Evolutionary conservation across 805 yeast genomes (phyloP), one percentile per base, ranked within the genome.

Genomic region (Cyberlindnera lachancei): DNA sequence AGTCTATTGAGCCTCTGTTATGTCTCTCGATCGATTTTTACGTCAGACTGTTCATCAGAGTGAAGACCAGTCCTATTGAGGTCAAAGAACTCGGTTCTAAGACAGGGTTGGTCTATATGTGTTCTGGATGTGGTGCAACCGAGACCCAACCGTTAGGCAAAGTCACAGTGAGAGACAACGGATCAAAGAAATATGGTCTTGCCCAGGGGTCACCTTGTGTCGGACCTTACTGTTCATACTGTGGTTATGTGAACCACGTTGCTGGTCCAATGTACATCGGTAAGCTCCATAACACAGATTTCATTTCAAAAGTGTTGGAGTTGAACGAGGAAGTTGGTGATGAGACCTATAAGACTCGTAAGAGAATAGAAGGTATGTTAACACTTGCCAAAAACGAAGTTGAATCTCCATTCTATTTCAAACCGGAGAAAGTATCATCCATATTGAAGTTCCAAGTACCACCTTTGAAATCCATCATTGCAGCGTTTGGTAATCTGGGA

Each of bases 201-300:
- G 75, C 86, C 1, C 73, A 68, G 40, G 83, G 82, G 4, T 79
- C 79, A 0, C 68, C 76, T 4, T n/a, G n/a, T n/a, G 38, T 77
- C 2, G 73, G 77, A 9, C 58, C 68, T 7, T 52, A 64, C 25
- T 92, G 98, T 59, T 51, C 65, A 18, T 77, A 66, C 54, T 92
- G 98, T 61, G 78, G 71, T 1, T 68, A 64, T 37, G 68, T 73
- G 2, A 73, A 73, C 54, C 94, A 84, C 52, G 53, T 92, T 22
- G 87, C 90, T 7, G 99, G 99, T 4, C 99, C 99, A 38, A 83
- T 92, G 95, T 92, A 95, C 83, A 87, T 77, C 9, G 94, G 87
- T 0, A 64, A 69, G 6, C 56, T 92, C 36, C 97, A 90, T 50
- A 70, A 80, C 50, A 52, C 55, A 17, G 73, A 68, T 14, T 92